Evolutionary conservation across 83 land plant species (phyloP).

Genomic region (Diphasiastrum complanatum): DNA sequence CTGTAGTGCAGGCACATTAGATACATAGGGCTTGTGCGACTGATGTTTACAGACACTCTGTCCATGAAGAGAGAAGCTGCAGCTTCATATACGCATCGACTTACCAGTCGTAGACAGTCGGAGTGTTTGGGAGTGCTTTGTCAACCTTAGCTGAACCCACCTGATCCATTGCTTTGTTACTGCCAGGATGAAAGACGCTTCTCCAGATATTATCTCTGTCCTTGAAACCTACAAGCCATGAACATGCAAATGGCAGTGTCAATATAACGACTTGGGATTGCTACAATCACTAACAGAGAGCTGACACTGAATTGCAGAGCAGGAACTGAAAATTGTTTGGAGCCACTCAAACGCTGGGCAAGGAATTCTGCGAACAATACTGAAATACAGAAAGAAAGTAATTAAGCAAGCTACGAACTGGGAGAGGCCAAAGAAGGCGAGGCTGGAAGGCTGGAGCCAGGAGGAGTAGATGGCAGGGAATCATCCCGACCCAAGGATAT

Average conservation of each 20-base stretch:
- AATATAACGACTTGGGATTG: too few relatives aligned
- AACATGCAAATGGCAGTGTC: too few relatives aligned
- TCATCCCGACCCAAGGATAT: neutral
- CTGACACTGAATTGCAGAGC: too few relatives aligned
- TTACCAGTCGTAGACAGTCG: slow-evolving; percentile 25
- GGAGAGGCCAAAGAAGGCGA: slow-evolving; percentile 9
- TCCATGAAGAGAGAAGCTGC: neutral
- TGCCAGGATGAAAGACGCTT: slow-evolving; percentile 17
- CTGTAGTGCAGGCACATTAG: neutral
- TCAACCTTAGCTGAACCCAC: slow-evolving; percentile 14
- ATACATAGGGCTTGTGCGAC: neutral
- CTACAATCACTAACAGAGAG: too few relatives aligned
- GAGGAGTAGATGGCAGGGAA: neutral
- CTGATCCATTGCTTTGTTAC: slow-evolving; percentile 7
- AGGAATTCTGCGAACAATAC: neutral
- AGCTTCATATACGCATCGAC: neutral
- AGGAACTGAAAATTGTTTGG: neutral
- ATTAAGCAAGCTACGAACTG: neutral
- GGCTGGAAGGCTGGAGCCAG: neutral
- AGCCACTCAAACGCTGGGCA: neutral
- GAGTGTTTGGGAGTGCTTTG: slow-evolving; percentile 20
- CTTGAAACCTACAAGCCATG: neutral
- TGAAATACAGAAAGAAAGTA: neutral
- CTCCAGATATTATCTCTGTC: slow-evolving; percentile 13
- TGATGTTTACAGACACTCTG: neutral